Base-by-base conservation (phyloP, 169 alveolate genomes). In the Plasmodium berghei region DNA sequence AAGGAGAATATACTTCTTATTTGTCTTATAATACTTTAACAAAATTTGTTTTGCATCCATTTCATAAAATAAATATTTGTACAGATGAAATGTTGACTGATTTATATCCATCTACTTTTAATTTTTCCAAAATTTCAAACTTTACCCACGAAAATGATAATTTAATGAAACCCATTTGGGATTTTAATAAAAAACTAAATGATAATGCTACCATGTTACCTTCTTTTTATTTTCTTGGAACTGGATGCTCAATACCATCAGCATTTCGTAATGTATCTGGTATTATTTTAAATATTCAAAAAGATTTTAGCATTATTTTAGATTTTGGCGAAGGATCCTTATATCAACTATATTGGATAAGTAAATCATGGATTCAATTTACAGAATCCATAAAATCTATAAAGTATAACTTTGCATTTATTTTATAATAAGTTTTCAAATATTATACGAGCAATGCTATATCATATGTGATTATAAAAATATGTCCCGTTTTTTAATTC, bases 281-380 rank as follows among this genome's bases (percentile, higher is more conserved):
- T 0, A 94, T 94, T 46, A 86, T 96, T 71, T 73, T 96, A 28
- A 80, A 67, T 45, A 46, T 66, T 12, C 72, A 70, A 67, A 49
- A 77, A 56, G 87, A 75, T 67, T 86, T 94, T 91, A 96, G 96
- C 70, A 69, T 97, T 46, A 87, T 95, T 24, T 92, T 97, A 56
- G 98, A 97, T 87, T 95, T 96, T 54, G 98, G 98, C 1, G 98
- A 96, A 75, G 98, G 98, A 0, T 94, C 98, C 0, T 91, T 96
- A 55, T 95, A 94, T 59, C 98, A 97, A 93, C 70, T 97, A 26
- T 92, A 88, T 64, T 89, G 75, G 87, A 93, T 91, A 83, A 93
- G 88, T 64, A 91, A 92, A 45, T 87, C 94, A 18, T 87, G 94
- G 89, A 42, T 20, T 14, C 87, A 93, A 26, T 94, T 94, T 72